phyloP scores from a whole-genome alignment of 108 stramenopile genomes.

The Fistulifera solaris region DNA sequence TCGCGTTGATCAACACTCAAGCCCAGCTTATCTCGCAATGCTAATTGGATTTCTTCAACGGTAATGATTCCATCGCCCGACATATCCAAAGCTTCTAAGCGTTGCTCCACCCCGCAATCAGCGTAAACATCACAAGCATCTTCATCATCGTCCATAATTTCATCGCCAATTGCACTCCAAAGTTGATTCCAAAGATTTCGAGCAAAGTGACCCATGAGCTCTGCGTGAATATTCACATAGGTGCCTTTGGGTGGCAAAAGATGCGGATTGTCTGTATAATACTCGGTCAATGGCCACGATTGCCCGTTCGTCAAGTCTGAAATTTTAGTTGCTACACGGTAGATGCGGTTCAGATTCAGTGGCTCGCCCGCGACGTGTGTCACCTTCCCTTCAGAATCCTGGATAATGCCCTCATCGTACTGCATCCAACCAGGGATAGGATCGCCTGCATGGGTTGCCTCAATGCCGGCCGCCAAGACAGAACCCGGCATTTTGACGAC shows the following conservation, averaged over 20 bases:
- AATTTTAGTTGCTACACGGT: conserved; percentile 45
- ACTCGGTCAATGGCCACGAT: conserved; percentile 31
- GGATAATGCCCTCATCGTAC: conserved; percentile 29
- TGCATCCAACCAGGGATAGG: conserved; percentile 54
- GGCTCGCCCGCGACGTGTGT: conserved; percentile 34
- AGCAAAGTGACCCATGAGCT: conserved; percentile 45
- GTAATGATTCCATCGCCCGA: conserved; percentile 23
- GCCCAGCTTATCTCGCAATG: conserved; percentile 26
- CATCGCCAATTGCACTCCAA: conserved; percentile 21
- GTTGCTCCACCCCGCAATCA: conserved; percentile 8
- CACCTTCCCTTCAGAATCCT: conserved; percentile 17
- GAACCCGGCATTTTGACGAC: conserved; percentile 46
- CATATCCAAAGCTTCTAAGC: conserved; percentile 22
- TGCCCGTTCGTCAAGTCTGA: conserved; percentile 46
- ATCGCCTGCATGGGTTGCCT: conserved; percentile 38
- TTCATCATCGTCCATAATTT: conserved; percentile 8
- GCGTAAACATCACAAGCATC: conserved; percentile 11
- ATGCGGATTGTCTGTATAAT: conserved; percentile 23
- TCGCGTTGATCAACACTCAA: conserved; percentile 28
- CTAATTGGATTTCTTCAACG: conserved; percentile 34
- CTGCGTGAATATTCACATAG: conserved; percentile 40
- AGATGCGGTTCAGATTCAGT: conserved; percentile 23
- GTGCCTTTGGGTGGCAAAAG: conserved; percentile 33
- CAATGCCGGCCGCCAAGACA: conserved; percentile 27
- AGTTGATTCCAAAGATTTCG: conserved; percentile 31